Percentiles rank a stretch among this genome's conserved stretches.
phyloP scores from a whole-genome alignment of 345 rosid species.

The Turnera subulata region DNA sequence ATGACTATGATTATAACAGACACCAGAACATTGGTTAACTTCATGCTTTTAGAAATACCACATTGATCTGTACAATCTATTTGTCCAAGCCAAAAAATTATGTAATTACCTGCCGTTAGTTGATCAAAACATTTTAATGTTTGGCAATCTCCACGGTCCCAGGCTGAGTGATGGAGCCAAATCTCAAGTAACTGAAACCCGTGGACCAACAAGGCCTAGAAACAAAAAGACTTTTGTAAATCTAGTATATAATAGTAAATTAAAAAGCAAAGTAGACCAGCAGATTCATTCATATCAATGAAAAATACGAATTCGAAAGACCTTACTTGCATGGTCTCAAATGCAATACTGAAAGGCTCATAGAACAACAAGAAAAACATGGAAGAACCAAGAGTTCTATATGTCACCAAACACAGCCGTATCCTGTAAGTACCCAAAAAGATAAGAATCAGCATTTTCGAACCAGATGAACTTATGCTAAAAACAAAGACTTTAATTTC shows the following conservation, averaged over 20 bases:
- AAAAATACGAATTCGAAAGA: neutral
- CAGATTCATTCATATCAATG: slow-evolving; percentile 3
- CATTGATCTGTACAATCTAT: too few relatives aligned
- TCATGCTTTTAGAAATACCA: too few relatives aligned
- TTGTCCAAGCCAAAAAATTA: too few relatives aligned
- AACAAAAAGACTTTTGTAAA: slow-evolving; percentile 12
- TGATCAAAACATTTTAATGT: slow-evolving; percentile 59
- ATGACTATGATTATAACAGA: too few relatives aligned
- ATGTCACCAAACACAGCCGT: slow-evolving; percentile 39
- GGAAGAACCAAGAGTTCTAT: slow-evolving; percentile 38
- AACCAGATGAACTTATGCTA: neutral
- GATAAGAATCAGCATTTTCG: neutral
- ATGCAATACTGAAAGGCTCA: slow-evolving; percentile 63
- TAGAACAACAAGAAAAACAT: slow-evolving; percentile 49
- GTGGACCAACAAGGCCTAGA: slow-evolving; percentile 83
- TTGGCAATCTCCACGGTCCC: slow-evolving; percentile 49
- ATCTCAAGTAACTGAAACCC: slow-evolving; percentile 91
- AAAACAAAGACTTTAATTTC: neutral
- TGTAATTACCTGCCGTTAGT: slow-evolving; percentile 59
- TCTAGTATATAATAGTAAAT: neutral
- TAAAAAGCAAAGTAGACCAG: neutral
- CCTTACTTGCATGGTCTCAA: slow-evolving; percentile 68
- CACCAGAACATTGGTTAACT: too few relatives aligned
- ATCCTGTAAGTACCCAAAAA: slow-evolving; percentile 41
- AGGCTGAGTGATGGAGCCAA: slow-evolving; percentile 76